Evolutionary conservation across 2,329 filamentous ascomycete species (phyloP), one percentile per base, ranked within the genome.

Genomic region (Diaporthe sp.): DNA sequence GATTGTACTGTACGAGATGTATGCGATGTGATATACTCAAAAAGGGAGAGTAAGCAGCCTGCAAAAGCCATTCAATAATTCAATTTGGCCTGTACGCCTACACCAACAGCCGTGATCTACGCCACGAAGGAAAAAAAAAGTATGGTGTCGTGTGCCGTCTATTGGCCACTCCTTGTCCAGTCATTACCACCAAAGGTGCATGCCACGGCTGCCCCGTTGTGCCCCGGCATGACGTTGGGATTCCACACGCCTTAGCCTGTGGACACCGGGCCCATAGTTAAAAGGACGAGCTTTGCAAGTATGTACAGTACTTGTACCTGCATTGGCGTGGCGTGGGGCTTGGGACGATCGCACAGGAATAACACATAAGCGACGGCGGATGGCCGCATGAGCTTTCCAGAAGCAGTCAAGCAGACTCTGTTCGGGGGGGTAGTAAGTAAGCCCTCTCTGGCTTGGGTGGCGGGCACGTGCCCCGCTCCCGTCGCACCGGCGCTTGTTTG

Each of bases 1-100:
- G 61, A 74, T 68, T 70, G 72, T 74, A 74, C 51, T 55, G 57
- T 71, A 74, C 39, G n/a, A 57, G 37, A 42, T 55, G 63, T 73
- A 57, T 39, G 22, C n/a, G 47, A 70, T 70, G 65, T 55, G 65
- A 70, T 39, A 22, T 42, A 39, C 47, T 70, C 34, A 9, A 55
- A 55, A 39, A 25, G 34, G 34, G 17, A 68, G 31, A 70, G n/a
- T 4, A 39, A 55, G 44, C 47, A 53, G 65, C 47, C 63, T 70
- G 65, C 47, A 42, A n/a, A 68, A 70, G 65, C 65, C 49, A 53
- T 55, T 8, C 47, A 55, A 53, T 42, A 70, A 39, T 70, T 55
- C 49, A 39, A 53, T 39, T 55, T 42, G 47, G n/a, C 22, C 34
- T 31, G 53, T 31, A 15, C 42, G 15, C 25, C 49, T 22, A 55